Evolutionary conservation across 768 basidiomycete genomes (phyloP).

Genomic region (Suillus plorans): DNA sequence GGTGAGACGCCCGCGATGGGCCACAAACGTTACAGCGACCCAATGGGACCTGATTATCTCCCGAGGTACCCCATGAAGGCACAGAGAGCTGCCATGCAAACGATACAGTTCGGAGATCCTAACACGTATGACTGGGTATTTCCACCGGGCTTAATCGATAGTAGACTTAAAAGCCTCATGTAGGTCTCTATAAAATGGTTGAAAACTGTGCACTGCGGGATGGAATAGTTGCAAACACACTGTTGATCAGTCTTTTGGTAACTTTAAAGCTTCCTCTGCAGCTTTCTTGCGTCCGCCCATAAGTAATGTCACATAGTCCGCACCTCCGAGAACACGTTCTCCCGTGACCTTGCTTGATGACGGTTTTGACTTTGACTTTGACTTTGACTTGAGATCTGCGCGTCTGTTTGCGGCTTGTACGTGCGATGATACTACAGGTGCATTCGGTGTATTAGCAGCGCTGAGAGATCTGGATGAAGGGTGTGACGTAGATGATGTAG

Average conservation of each 20-base stretch:
- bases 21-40: not conserved
- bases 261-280: conserved; percentile 61
- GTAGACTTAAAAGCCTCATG: not conserved
- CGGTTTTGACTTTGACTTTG: conserved; percentile 19
- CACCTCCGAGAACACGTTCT: conserved; percentile 61
- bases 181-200: conserved; percentile 62
- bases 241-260: conserved; percentile 36
- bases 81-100: not conserved
- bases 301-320: conserved; percentile 74
- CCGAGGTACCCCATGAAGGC: not conserved
- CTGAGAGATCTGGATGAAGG: conserved; percentile 7
- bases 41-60: not conserved
- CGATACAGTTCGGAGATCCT: not conserved
- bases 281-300: conserved; percentile 71
- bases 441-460: conserved; percentile 1
- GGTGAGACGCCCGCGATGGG: not conserved
- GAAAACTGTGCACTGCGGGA: conserved; percentile 71
- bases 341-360: conserved; percentile 14
- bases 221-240: conserved; percentile 38
- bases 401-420: conserved; percentile 29
- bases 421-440: not conserved
- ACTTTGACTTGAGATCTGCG: conserved; percentile 22
- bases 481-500: conserved; percentile 8
- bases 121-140: not conserved
- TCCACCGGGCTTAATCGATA: not conserved